Conservation (phyloP, 352 stramenopile genomes). For the Globisporangium takayamanum region DNA sequence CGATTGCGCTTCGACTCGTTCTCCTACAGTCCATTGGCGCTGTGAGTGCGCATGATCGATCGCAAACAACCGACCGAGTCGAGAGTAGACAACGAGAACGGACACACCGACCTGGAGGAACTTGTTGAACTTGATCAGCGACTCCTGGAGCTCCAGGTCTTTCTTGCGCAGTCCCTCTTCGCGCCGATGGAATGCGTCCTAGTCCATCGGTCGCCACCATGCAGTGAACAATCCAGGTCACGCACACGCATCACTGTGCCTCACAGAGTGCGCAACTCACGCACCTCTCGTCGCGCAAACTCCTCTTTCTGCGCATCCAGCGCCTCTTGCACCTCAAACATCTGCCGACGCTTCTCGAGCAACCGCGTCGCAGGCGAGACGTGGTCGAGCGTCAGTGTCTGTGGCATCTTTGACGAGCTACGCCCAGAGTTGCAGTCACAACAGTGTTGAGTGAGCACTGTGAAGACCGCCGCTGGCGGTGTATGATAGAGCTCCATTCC, state of each 20-base stretch:
- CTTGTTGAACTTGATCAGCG: constrained; percentile 96
- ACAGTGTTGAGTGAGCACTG: neutral
- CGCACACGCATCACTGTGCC: neutral
- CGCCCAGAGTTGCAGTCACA: neutral
- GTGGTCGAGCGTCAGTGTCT: constrained; percentile 90
- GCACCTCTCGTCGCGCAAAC: constrained; percentile 73
- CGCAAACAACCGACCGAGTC: constrained; percentile 10
- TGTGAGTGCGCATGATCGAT: constrained; percentile 9
- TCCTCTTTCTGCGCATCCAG: constrained; percentile 93
- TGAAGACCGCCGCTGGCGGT: no score
- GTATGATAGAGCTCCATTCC: no score
- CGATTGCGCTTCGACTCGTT: constrained; percentile 94
- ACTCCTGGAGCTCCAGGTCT: constrained; percentile 92
- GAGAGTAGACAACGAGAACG: neutral
- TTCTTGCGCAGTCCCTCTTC: constrained; percentile 92
- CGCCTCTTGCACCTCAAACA: constrained; percentile 94
- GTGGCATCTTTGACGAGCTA: constrained; percentile 55
- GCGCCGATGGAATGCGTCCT: constrained; percentile 90
- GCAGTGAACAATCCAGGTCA: neutral
- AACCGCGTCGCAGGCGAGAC: constrained; percentile 90
- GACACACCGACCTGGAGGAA: constrained; percentile 43
- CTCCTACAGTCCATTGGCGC: constrained; percentile 38
- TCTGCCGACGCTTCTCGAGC: constrained; percentile 92
- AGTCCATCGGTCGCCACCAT: neutral
- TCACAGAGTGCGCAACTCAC: neutral